Percentiles rank a stretch among this genome's conserved stretches.
phyloP scores from a whole-genome alignment of 305 asterid genomes.

The Plantago lanceolata region DNA sequence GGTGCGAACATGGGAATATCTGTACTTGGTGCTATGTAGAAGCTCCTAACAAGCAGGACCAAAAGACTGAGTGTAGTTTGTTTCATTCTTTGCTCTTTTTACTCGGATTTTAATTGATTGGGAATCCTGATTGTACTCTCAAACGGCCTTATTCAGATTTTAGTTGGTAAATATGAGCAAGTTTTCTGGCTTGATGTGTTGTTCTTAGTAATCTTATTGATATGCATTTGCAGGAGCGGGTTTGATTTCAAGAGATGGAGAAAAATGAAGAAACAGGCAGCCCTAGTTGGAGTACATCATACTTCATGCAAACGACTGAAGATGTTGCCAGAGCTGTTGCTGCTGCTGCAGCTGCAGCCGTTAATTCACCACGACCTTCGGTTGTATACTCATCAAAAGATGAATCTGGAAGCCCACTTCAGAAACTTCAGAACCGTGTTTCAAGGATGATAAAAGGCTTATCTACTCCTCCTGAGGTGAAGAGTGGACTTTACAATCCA shows the following conservation, averaged over 20 bases:
- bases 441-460: conserved; percentile 80
- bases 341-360: conserved; percentile 82
- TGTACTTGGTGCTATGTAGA: no score
- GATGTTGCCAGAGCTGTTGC: conserved; percentile 98
- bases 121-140: no score
- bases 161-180: no score
- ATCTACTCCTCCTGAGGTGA: conserved; percentile 71
- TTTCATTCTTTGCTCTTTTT: neutral
- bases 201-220: conserved; percentile 13
- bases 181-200: conserved; percentile 6
- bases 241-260: conserved; percentile 47
- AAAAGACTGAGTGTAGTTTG: neutral
- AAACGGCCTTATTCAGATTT: no score
- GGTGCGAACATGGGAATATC: no score
- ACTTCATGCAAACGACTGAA: conserved; percentile 78
- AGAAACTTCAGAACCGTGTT: conserved; percentile 77
- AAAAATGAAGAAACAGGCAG: conserved; percentile 69
- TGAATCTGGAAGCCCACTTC: conserved; percentile 72
- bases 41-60: neutral
- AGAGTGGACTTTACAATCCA: conserved; percentile 78
- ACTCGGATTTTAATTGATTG: neutral
- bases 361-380: conserved; percentile 79
- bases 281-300: conserved; percentile 83
- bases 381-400: conserved; percentile 86
- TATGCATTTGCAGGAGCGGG: conserved; percentile 31